These are phyloP conservation scores for Penicillium expansum DNA, from an alignment of 2,329 filamentous ascomycete genomes.

Conservation along the genomic window DNA sequence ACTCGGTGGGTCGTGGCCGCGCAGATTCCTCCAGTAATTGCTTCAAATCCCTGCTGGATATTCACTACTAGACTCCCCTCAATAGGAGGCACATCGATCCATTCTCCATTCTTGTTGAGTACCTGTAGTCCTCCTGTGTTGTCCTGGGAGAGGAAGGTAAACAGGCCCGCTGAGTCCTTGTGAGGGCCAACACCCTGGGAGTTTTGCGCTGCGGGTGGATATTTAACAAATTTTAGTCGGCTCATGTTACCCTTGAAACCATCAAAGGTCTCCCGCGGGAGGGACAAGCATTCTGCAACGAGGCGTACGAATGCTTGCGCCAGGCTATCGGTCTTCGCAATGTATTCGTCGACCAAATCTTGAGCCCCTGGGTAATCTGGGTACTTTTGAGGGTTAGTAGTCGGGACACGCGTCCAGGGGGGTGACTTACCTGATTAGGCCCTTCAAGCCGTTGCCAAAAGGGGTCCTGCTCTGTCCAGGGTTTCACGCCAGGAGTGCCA, in stretches of 20 bases:
- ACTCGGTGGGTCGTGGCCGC: slow-evolving; percentile 42
- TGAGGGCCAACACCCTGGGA: slow-evolving; percentile 58
- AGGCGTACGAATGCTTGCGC: slow-evolving; percentile 53
- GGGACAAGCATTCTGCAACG: slow-evolving; percentile 55
- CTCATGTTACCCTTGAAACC: slow-evolving; percentile 51
- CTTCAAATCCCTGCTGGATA: slow-evolving; percentile 55
- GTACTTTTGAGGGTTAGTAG: slow-evolving; percentile 20
- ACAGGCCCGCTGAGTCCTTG: slow-evolving; percentile 54
- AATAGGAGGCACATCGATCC: slow-evolving; percentile 47
- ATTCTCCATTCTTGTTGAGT: slow-evolving; percentile 45
- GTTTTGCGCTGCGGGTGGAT: slow-evolving; percentile 41
- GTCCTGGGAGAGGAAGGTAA: slow-evolving; percentile 44
- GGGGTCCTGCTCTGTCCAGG: slow-evolving; percentile 43
- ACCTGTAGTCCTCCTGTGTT: slow-evolving; percentile 47
- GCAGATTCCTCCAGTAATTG: slow-evolving; percentile 55
- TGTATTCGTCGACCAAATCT: slow-evolving; percentile 49
- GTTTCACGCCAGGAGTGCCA: slow-evolving; percentile 31
- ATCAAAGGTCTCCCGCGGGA: slow-evolving; percentile 49
- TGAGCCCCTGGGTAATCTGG: slow-evolving; percentile 25
- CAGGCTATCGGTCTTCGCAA: slow-evolving; percentile 48
- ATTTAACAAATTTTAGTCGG: slow-evolving; percentile 56
- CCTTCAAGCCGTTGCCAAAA: slow-evolving; percentile 41
- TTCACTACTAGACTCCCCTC: slow-evolving; percentile 48
- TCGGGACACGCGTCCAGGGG: neutral
- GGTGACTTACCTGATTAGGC: slow-evolving; percentile 24